A percentile compares a stretch with the other conserved stretches of the same genome.
Conservation (phyloP, 495 filamentous ascomycete genomes). For the Penicillium robsamsonii region DNA sequence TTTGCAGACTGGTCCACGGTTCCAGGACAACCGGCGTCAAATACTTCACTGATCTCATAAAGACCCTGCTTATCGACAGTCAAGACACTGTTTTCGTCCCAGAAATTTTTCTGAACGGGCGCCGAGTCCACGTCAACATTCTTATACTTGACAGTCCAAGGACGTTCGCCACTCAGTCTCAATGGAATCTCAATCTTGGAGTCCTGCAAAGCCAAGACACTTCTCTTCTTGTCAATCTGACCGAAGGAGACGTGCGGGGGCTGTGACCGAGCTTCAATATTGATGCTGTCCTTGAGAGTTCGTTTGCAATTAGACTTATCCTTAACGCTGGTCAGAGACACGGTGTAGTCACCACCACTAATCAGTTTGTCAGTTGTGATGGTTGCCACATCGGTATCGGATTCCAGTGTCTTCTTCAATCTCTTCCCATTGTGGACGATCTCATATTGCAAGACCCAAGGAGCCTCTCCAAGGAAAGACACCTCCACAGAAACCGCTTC, state of each 20-base stretch:
- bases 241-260: slow-evolving; percentile 83
- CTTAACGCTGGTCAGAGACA: slow-evolving; percentile 78
- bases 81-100: slow-evolving; percentile 68
- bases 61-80: slow-evolving; percentile 62
- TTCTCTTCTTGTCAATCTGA: slow-evolving; percentile 70
- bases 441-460: slow-evolving; percentile 91
- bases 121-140: slow-evolving; percentile 51
- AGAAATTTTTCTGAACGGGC: slow-evolving; percentile 50
- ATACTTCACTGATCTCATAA: slow-evolving; percentile 75
- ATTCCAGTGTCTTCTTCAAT: slow-evolving; percentile 60
- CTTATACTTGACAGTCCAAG: slow-evolving; percentile 76
- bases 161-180: slow-evolving; percentile 75
- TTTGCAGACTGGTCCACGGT: slow-evolving; percentile 68
- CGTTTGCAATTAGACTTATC: slow-evolving; percentile 84
- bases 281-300: slow-evolving; percentile 73
- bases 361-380: slow-evolving; percentile 72
- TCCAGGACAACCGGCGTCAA: slow-evolving; percentile 77
- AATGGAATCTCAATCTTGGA: slow-evolving; percentile 71
- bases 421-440: slow-evolving; percentile 86
- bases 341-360: slow-evolving; percentile 81
- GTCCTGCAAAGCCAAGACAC: slow-evolving; percentile 70
- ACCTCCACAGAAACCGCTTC: slow-evolving; percentile 72
- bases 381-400: slow-evolving; percentile 56
- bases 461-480: slow-evolving; percentile 71
- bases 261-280: slow-evolving; percentile 81